phyloP scores from a whole-genome alignment of 75 land plant genomes.

The Pinus taeda region DNA sequence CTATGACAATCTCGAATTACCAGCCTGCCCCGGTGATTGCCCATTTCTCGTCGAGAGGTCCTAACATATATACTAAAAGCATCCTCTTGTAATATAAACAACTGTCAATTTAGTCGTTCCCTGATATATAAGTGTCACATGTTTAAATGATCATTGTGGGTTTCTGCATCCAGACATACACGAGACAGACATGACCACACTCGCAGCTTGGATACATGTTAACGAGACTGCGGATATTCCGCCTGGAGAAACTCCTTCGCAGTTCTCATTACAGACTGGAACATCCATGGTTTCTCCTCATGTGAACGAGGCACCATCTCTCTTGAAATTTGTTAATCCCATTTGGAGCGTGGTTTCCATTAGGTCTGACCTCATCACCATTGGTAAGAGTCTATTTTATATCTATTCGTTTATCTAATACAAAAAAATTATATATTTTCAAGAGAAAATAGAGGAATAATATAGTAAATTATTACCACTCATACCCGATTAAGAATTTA shows the following conservation, averaged over 20 bases:
- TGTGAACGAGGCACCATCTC: constrained; percentile 67
- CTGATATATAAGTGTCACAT: too few species aligned
- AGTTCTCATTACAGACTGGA: constrained; percentile 58
- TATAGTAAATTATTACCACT: too few species aligned
- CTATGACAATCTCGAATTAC: constrained; percentile 16
- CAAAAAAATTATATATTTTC: too few species aligned
- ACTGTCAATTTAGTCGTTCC: neutral
- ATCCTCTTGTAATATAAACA: constrained; percentile 15
- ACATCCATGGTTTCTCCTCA: constrained; percentile 93
- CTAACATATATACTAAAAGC: constrained; percentile 33
- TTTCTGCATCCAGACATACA: constrained; percentile 69
- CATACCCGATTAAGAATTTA: too few species aligned
- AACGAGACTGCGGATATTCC: constrained; percentile 22
- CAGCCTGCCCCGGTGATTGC: constrained; percentile 74
- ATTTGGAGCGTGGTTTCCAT: constrained; percentile 69
- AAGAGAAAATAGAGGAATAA: too few species aligned
- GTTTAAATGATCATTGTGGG: too few species aligned
- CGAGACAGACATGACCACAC: constrained; percentile 72
- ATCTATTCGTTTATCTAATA: too few species aligned
- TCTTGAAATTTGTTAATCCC: constrained; percentile 49
- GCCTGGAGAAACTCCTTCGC: constrained; percentile 30
- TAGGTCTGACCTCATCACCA: constrained; percentile 81
- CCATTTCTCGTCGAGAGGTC: constrained; percentile 77
- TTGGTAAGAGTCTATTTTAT: constrained; percentile 26
- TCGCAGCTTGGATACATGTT: constrained; percentile 59